Base-by-base conservation (phyloP, 2,329 filamentous ascomycete genomes). In the Ophiostoma sp. region DNA sequence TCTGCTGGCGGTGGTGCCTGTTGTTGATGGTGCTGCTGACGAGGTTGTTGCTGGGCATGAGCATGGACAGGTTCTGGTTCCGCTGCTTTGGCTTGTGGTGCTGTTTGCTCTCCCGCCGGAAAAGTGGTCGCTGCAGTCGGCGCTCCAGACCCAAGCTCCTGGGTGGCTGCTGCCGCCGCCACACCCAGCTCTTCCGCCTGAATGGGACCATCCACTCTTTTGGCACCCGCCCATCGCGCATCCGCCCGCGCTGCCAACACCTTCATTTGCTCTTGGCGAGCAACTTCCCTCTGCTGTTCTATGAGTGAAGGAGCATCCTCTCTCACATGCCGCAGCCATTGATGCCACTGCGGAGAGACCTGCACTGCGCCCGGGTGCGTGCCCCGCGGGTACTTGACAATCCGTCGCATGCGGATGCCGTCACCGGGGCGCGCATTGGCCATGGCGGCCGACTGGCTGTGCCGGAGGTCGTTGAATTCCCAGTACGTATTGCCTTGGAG, bases 401-500 rank as follows among this genome's bases (percentile, higher is more conserved):
- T 90, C 79, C 89, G 87, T 42, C 89, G 87, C 85, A 87, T 88
- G 76, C 87, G 39, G 64, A 31, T 17, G 55, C 33, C 64, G 59
- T 39, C 45, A 39, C 31, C 69, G 11, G 66, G 64, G 68, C 83
- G 81, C 77, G 74, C 48, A 8, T 31, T 63, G 12, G 71, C 69
- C 48, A 55, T 48, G 25, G 70, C 70, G 0, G 52, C 45, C 50
- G 75, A 64, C 73, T 81, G 80, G 74, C 83, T 82, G 74, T 82
- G 81, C 72, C 85, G 83, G 7, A 81, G 77, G 76, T 90, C 86
- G 74, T 85, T 85, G 81, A 92, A 91, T 78, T 91, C 88, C 89
- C 90, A 92, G 83, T 87, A 92, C 3, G 90, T 91, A 82, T 92
- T 91, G 72, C 89, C 89, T 31, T 88, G 79, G 73, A 91, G 88